Percentiles rank a stretch among this genome's conserved stretches.
Evolutionary conservation across 306 rosid species (phyloP).

Genomic region (Prunus mira): DNA sequence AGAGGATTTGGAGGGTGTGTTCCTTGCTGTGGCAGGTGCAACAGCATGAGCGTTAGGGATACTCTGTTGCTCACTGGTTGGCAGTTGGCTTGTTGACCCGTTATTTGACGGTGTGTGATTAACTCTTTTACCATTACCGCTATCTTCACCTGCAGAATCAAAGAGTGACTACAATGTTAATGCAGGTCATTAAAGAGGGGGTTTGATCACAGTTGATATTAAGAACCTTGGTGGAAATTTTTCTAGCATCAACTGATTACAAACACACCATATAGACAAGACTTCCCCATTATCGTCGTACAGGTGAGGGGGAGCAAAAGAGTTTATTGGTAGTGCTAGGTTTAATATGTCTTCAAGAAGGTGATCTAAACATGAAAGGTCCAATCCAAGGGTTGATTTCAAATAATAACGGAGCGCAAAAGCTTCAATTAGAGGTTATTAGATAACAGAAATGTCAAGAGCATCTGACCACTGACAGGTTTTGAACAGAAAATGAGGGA

Average conservation of each 20-base stretch:
- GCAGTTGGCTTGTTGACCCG: conserved; percentile 44
- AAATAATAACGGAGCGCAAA: neutral
- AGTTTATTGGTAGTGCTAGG: too few relatives aligned
- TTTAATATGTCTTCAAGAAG: neutral
- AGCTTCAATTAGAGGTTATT: neutral
- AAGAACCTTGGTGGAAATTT: neutral
- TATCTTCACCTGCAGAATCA: conserved; percentile 51
- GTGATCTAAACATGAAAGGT: neutral
- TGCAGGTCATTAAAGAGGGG: neutral
- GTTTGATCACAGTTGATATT: neutral
- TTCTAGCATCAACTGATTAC: neutral
- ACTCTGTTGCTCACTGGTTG: conserved; percentile 48
- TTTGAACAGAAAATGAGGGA: neutral
- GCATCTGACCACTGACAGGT: neutral
- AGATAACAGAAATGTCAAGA: neutral
- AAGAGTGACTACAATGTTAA: neutral
- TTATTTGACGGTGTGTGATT: conserved; percentile 24
- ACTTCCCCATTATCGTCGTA: too few relatives aligned
- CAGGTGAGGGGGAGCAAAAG: too few relatives aligned
- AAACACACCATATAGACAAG: neutral
- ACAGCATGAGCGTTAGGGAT: conserved; percentile 30
- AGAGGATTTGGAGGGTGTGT: conserved; percentile 34
- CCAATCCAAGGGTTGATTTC: neutral
- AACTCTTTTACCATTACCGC: conserved; percentile 3
- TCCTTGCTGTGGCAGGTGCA: conserved; percentile 43